These are phyloP conservation scores for Plectosphaerella plurivora DNA, from an alignment of 2,329 filamentous ascomycete genomes.

Conservation along the genomic window DNA sequence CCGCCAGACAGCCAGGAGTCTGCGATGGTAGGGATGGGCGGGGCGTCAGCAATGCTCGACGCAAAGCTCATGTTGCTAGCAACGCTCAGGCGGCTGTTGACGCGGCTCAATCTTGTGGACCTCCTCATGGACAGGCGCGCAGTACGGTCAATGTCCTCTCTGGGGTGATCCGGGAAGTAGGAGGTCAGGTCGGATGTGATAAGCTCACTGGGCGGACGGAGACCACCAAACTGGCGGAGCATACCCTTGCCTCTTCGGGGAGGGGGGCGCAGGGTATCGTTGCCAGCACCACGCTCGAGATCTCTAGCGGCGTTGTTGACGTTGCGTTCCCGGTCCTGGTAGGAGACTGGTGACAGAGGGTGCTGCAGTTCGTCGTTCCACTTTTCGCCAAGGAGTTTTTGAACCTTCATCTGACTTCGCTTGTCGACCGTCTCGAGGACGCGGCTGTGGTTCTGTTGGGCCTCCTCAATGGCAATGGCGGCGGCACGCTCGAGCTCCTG, in stretches of 20 bases:
- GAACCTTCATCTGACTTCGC: slow-evolving; percentile 80
- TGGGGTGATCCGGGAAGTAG: slow-evolving; percentile 93
- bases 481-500: slow-evolving; percentile 84
- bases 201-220: slow-evolving; percentile 90
- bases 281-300: slow-evolving; percentile 50
- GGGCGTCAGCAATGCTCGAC: slow-evolving; percentile 87
- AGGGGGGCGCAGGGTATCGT: slow-evolving; percentile 39
- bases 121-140: slow-evolving; percentile 88
- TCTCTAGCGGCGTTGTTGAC: slow-evolving; percentile 55
- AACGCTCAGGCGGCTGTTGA: slow-evolving; percentile 88
- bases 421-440: slow-evolving; percentile 63
- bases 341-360: slow-evolving; percentile 77
- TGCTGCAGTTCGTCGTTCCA: slow-evolving; percentile 78
- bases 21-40: slow-evolving; percentile 91
- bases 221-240: slow-evolving; percentile 81
- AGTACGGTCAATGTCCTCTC: slow-evolving; percentile 92
- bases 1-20: slow-evolving; percentile 77
- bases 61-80: slow-evolving; percentile 91
- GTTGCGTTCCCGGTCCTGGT: slow-evolving; percentile 65
- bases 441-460: slow-evolving; percentile 64
- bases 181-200: slow-evolving; percentile 95
- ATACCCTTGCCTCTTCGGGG: slow-evolving; percentile 45
- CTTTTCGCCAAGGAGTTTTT: slow-evolving; percentile 83
- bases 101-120: slow-evolving; percentile 85
- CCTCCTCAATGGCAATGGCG: slow-evolving; percentile 84